These are phyloP conservation scores for Penicillium verhagenii DNA, from an alignment of 495 filamentous ascomycete genomes.

Conservation along the genomic window DNA sequence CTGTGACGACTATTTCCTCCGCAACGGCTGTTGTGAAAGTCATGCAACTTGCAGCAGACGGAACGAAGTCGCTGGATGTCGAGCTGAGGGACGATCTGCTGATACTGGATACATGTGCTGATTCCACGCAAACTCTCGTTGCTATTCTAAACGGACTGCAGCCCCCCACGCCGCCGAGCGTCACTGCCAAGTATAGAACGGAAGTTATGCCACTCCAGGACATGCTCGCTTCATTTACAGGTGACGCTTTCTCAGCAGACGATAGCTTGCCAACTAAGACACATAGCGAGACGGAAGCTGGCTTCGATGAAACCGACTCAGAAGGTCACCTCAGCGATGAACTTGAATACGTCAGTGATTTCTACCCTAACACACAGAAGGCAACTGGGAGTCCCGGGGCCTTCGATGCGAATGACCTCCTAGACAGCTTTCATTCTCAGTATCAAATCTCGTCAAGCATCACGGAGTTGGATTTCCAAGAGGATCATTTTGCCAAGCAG, in stretches of 20 bases:
- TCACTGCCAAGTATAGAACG: constrained; percentile 81
- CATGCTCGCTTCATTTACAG: constrained; percentile 85
- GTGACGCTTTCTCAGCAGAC: constrained; percentile 67
- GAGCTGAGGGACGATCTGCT: constrained; percentile 82
- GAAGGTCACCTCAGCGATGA: constrained; percentile 48
- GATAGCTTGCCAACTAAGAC: constrained; percentile 13
- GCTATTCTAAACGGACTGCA: constrained; percentile 75
- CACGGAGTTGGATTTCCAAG: constrained; percentile 64
- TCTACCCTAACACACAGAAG: constrained; percentile 47
- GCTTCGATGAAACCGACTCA: constrained; percentile 14
- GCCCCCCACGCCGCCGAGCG: constrained; percentile 77
- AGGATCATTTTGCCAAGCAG: constrained; percentile 73
- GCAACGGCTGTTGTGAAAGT: constrained; percentile 64
- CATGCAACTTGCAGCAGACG: constrained; percentile 48
- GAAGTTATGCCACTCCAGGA: constrained; percentile 81
- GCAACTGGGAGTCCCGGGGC: constrained; percentile 37
- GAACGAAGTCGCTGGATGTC: constrained; percentile 67
- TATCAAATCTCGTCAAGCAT: constrained; percentile 51
- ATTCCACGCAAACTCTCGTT: constrained; percentile 93
- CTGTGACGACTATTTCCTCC: constrained; percentile 79
- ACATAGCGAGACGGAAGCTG: constrained; percentile 8
- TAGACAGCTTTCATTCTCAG: constrained; percentile 62
- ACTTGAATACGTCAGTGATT: constrained; percentile 62
- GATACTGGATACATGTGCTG: constrained; percentile 91
- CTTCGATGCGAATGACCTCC: constrained; percentile 46